A percentile compares a stretch with the other conserved stretches of the same genome.
Conservation (phyloP, 192 early-diverging fungal genomes). For the Backusella morwellensis region DNA sequence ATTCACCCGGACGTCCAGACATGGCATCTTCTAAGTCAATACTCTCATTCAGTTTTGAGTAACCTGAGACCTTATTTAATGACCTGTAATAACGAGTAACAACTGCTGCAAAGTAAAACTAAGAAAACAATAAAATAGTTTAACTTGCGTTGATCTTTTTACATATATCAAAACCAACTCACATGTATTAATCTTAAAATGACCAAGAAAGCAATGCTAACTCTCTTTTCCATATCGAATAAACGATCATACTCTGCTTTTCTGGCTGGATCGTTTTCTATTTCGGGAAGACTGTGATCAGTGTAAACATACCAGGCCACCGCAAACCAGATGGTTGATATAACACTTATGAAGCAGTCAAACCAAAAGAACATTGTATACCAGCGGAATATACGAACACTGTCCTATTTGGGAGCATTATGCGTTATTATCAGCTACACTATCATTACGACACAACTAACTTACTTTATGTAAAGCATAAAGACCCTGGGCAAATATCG, state of each 20-base stretch:
- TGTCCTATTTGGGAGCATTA: conserved; percentile 12
- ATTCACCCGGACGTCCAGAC: background rate
- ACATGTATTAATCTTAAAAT: conserved; percentile 32
- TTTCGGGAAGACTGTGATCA: conserved; percentile 28
- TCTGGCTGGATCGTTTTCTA: conserved; percentile 9
- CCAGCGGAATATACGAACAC: conserved; percentile 22
- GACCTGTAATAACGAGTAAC: conserved; percentile 20
- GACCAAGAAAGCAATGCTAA: conserved; percentile 26
- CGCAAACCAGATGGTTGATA: conserved; percentile 25
- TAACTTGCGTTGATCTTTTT: background rate
- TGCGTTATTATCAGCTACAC: background rate
- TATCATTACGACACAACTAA: too few species aligned
- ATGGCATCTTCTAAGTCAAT: conserved; percentile 12
- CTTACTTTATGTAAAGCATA: conserved; percentile 35
- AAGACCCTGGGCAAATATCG: conserved; percentile 19
- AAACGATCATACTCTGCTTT: conserved; percentile 25
- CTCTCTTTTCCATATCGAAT: conserved; percentile 31
- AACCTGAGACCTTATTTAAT: conserved; percentile 7
- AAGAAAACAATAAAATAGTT: background rate
- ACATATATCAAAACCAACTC: background rate
- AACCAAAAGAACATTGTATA: conserved; percentile 35
- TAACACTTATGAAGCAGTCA: conserved; percentile 28
- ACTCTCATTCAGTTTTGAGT: background rate
- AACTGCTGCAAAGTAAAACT: conserved; percentile 29
- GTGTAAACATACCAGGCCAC: conserved; percentile 35